These are phyloP conservation scores for Elaeagnus macrophylla DNA, from an alignment of 306 rosid species.

Conservation along the genomic window DNA sequence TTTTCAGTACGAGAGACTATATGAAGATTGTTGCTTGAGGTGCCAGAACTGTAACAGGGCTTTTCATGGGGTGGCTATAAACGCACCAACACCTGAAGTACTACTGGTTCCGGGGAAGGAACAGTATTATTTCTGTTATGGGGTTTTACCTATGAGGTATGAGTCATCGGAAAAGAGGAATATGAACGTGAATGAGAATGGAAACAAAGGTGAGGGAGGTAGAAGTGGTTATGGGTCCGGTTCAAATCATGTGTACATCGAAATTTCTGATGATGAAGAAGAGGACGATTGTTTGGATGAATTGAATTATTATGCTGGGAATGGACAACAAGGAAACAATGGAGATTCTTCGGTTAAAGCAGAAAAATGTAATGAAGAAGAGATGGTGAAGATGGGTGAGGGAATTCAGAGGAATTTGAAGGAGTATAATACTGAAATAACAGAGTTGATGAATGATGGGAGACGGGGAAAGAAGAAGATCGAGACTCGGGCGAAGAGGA, in stretches of 20 bases:
- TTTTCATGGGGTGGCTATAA: conserved; percentile 54
- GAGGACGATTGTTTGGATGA: background rate
- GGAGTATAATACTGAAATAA: background rate
- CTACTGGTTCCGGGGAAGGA: conserved; percentile 38
- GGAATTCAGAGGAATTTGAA: background rate
- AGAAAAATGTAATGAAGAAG: background rate
- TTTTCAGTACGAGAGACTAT: conserved; percentile 43
- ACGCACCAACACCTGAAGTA: conserved; percentile 28
- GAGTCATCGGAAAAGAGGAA: background rate
- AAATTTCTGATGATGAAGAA: conserved; percentile 17
- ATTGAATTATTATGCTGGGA: background rate
- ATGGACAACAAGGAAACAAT: background rate
- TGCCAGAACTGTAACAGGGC: conserved; percentile 43
- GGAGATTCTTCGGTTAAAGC: background rate
- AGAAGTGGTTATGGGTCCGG: background rate
- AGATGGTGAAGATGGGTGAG: background rate
- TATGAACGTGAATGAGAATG: background rate
- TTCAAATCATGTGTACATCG: background rate
- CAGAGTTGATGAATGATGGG: conserved; percentile 1
- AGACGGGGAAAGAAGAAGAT: conserved; percentile 1
- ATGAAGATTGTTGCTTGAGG: conserved; percentile 40
- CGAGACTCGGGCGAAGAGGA: conserved; percentile 22
- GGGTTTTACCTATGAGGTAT: conserved; percentile 28
- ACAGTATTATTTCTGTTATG: conserved; percentile 34
- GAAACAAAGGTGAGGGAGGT: background rate